Evolutionary conservation across 2,329 filamentous ascomycete species (phyloP).

Genomic region (Didymella arachidicola): DNA sequence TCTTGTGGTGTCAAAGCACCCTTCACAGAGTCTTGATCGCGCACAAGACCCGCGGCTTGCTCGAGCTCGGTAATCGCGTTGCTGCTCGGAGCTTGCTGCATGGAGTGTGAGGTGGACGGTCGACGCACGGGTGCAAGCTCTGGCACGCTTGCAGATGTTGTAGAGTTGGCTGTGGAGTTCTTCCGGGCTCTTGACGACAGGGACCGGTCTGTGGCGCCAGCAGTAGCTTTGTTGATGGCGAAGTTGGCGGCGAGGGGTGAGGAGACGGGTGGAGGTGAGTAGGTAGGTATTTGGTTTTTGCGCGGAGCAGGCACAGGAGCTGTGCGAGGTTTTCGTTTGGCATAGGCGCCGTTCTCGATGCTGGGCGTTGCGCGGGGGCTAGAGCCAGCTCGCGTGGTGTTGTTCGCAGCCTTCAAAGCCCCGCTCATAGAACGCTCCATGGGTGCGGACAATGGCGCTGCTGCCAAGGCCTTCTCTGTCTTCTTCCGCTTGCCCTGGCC

Average conservation of each 20-base stretch:
- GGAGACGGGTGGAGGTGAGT: slow-evolving; percentile 75
- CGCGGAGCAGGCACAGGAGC: slow-evolving; percentile 73
- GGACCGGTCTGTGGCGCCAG: slow-evolving; percentile 61
- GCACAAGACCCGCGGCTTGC: slow-evolving; percentile 39
- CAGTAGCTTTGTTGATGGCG: slow-evolving; percentile 62
- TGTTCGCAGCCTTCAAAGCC: slow-evolving; percentile 59
- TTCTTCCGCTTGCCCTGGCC: slow-evolving; percentile 77
- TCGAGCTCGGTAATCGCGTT: slow-evolving; percentile 45
- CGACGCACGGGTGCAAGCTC: slow-evolving; percentile 45
- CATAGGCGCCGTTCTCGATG: slow-evolving; percentile 52
- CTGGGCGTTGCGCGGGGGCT: slow-evolving; percentile 75
- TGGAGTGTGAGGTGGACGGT: slow-evolving; percentile 49
- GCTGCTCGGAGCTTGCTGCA: slow-evolving; percentile 38
- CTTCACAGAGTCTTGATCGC: slow-evolving; percentile 35
- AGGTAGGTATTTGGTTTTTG: slow-evolving; percentile 68
- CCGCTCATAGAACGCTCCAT: slow-evolving; percentile 75
- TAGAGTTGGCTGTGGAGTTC: slow-evolving; percentile 63
- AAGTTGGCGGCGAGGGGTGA: slow-evolving; percentile 77
- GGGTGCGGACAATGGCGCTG: slow-evolving; percentile 47
- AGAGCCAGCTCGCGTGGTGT: slow-evolving; percentile 50
- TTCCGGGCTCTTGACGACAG: slow-evolving; percentile 76
- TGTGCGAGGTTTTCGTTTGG: slow-evolving; percentile 77
- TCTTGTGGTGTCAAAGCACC: slow-evolving; percentile 44
- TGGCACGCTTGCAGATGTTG: slow-evolving; percentile 60
- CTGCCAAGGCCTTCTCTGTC: slow-evolving; percentile 68